Evolutionary conservation across 768 basidiomycete genomes (phyloP), one percentile per base, ranked within the genome.

Genomic region (Leccinellum rugosiceps): DNA sequence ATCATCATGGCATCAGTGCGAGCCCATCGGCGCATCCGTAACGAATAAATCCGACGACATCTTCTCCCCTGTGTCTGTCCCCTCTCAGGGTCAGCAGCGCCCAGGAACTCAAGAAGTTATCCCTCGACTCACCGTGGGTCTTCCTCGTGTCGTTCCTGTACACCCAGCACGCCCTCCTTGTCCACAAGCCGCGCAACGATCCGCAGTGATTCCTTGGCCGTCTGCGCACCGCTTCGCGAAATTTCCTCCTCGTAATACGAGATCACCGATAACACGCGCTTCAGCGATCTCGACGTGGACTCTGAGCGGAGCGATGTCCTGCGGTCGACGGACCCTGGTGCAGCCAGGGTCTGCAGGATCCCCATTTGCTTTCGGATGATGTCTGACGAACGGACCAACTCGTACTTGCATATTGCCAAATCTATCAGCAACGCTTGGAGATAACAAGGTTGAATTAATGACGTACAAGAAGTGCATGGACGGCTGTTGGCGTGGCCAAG

Each of bases 401-500:
- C 86, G 59, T 89, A 88, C 85, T 88, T 46, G 23, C n/a, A 50
- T 14, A 30, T 50, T 14, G 15, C 30, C 32, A 45, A 19, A 21
- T 31, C 30, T 47, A 41, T 58, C 55, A 50, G 38, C 34, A 54
- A 30, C 7, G 1, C 41, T 43, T 15, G 34, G 46, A 50, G 51
- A 44, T 26, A 58, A 32, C 34, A 54, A n/a, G 7, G 26, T 1
- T 41, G n/a, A 41, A 19, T 0, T 9, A 41, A n/a, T 28, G 32
- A 72, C 85, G 63, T 70, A 88, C 88, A 54, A 88, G 77, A 25
- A 88, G 74, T 53, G 83, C 82, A 57, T 88, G 84, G 6, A 84
- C 56, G 9, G 83, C 78, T 23, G 70, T 69, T 5, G 87, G 78
- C 19, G 78, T 77, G 2, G 85, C 81, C 7, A 88, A 67, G 58